Percentiles rank a stretch among this genome's conserved stretches.
Conservation (phyloP, 2,329 filamentous ascomycete genomes). For the Fusarium continuum region DNA sequence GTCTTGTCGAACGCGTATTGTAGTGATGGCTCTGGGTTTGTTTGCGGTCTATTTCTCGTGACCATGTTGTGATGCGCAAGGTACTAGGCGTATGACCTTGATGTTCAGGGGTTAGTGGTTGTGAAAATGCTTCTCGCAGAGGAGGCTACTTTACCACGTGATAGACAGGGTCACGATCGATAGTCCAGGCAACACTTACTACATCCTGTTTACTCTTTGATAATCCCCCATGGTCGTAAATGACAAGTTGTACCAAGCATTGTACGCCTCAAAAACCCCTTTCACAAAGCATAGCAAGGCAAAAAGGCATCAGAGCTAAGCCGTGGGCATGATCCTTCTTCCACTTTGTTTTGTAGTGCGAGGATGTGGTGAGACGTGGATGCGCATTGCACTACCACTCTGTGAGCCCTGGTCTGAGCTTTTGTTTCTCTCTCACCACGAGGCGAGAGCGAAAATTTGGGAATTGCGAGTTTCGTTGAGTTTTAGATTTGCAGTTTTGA, state of each 20-base stretch:
- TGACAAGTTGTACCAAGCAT: not conserved
- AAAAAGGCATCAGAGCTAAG: not conserved
- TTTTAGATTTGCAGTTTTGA: not conserved
- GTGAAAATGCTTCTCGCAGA: not conserved
- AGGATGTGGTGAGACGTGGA: not conserved
- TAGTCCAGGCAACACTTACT: not conserved
- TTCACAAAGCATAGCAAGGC: not conserved
- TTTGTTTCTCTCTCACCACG: not conserved
- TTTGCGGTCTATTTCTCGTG: not conserved
- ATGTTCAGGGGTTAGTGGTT: not conserved
- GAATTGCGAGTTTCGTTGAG: not conserved
- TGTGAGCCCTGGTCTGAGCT: not conserved
- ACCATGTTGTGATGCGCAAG: not conserved
- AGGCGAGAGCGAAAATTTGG: not conserved
- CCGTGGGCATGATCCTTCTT: not conserved
- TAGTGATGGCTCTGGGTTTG: slow-evolving; percentile 8
- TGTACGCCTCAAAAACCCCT: not conserved
- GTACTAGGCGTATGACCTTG: not conserved
- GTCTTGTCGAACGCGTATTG: slow-evolving; percentile 23
- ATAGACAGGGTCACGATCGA: not conserved
- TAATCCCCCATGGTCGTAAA: not conserved
- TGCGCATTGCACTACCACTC: not conserved
- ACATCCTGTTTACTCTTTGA: not conserved
- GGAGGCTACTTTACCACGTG: not conserved
- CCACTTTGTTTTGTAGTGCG: not conserved